phyloP scores from a whole-genome alignment of 306 rosid species.

The Prunus persica region DNA sequence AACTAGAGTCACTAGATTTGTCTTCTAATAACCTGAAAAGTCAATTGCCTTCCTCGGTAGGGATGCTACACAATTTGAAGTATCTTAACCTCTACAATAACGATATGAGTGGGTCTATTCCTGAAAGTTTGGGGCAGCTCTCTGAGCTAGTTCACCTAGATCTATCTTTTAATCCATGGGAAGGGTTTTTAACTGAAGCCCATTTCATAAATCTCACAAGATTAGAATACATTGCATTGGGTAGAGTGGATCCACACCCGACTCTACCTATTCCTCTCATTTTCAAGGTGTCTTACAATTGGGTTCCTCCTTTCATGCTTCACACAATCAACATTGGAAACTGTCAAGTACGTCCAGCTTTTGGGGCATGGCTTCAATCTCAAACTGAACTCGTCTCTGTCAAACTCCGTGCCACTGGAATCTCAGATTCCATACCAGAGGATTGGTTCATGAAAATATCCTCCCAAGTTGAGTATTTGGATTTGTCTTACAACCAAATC shows the following conservation, averaged over 20 bases:
- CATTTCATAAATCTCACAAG: too few species aligned
- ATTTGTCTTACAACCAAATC: neutral
- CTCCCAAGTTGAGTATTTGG: neutral
- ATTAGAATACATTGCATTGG: neutral
- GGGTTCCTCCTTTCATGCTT: neutral
- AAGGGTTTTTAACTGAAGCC: too few species aligned
- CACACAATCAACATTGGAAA: neutral
- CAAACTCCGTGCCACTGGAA: neutral
- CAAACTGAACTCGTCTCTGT: neutral
- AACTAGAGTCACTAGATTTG: conserved; percentile 20
- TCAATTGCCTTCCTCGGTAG: neutral
- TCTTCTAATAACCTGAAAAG: neutral
- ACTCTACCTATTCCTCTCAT: neutral
- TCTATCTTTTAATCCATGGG: too few species aligned
- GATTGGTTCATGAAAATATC: neutral
- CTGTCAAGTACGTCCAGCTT: neutral
- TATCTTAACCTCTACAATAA: neutral
- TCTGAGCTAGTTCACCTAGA: too few species aligned
- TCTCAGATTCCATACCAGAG: neutral
- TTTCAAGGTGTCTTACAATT: neutral
- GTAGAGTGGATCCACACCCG: neutral
- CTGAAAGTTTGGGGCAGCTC: too few species aligned
- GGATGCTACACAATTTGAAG: neutral
- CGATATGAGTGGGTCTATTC: too few species aligned
- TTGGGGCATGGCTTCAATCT: neutral